Base-by-base conservation (phyloP, 192 early-diverging fungal species). In the Globomyces pollinis-pini region DNA sequence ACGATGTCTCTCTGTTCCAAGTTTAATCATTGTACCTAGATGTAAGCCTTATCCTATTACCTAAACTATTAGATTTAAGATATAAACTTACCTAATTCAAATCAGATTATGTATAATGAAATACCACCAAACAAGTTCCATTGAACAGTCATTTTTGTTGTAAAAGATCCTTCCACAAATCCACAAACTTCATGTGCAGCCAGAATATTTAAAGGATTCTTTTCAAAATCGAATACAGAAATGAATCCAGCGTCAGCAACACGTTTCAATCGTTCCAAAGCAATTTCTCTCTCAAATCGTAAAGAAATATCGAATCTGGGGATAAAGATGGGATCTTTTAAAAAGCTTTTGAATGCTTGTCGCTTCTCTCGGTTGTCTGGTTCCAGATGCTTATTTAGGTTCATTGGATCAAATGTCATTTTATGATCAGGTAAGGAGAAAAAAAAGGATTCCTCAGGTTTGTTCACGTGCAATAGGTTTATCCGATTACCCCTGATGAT, bases 1-100 rank as follows among this genome's bases (percentile, higher is more conserved):
- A 34, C 85, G 78, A 60, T 89, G 87, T 31, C 87, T 69, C 55
- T 89, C 72, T 23, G 84, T 85, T 23, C 87, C 87, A 20, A 87
- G 66, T 64, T 86, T 86, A 67, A 89, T 84, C 12, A 87, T 62
- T 0, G 81, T 86, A 30, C n/a, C n/a, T n/a, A n/a, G n/a, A n/a
- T n/a, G n/a, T n/a, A n/a, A n/a, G n/a, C n/a, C n/a, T n/a, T n/a
- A n/a, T n/a, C n/a, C n/a, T n/a, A n/a, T 77, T 57, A 61, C 23
- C 31, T 36, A 13, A 15, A 20, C 42, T 15, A 59, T 18, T 20
- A 18, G 9, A 38, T 43, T 9, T 18, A 1, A 62, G 51, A 13
- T 42, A 1, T 18, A 4, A 21, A 59, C 31, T 16, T n/a, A 18
- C 23, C 16, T 12, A 16, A 9, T 30, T 47, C 12, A 13, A 38